Percentiles rank a stretch among this genome's conserved stretches.
These are phyloP conservation scores for Coniochaeta pulveracea DNA, from an alignment of 2,329 filamentous ascomycete genomes.

Conservation along the genomic window DNA sequence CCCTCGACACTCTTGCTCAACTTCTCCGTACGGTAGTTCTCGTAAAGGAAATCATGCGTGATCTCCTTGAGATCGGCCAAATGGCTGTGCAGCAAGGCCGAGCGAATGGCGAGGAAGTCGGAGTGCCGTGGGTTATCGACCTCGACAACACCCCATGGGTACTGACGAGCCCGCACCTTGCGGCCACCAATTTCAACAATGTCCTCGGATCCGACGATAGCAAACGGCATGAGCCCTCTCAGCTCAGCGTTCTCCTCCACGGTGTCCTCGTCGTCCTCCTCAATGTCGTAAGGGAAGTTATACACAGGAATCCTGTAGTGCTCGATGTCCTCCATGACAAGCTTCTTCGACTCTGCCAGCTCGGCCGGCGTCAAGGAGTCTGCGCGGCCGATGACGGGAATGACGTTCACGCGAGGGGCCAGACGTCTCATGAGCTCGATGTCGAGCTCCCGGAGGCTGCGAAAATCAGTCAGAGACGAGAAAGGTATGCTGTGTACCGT, in stretches of 20 bases:
- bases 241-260: conserved; percentile 99
- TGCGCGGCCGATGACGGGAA: conserved; percentile 96
- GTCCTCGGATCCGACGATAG: conserved; percentile 96
- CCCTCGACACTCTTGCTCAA: conserved; percentile 98
- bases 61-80: conserved; percentile 98
- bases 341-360: conserved; percentile 97
- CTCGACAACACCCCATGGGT: conserved; percentile 98
- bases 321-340: conserved; percentile 99
- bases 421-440: conserved; percentile 99
- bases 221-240: conserved; percentile 94
- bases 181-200: conserved; percentile 87
- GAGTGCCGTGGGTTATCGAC: conserved; percentile 98
- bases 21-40: conserved; percentile 99
- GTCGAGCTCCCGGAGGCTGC: conserved; percentile 90
- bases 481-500: background rate
- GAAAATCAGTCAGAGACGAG: background rate
- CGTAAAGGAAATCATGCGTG: conserved; percentile 98
- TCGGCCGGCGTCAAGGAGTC: conserved; percentile 94
- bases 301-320: conserved; percentile 99
- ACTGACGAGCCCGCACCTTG: conserved; percentile 88
- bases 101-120: conserved; percentile 95
- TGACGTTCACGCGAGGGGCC: conserved; percentile 95
- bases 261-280: conserved; percentile 98
- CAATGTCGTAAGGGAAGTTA: conserved; percentile 99
- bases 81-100: conserved; percentile 93